Percentiles rank a stretch among this genome's conserved stretches.
Conservation (phyloP, 2,329 filamentous ascomycete species). For the Curvularia lunata region DNA sequence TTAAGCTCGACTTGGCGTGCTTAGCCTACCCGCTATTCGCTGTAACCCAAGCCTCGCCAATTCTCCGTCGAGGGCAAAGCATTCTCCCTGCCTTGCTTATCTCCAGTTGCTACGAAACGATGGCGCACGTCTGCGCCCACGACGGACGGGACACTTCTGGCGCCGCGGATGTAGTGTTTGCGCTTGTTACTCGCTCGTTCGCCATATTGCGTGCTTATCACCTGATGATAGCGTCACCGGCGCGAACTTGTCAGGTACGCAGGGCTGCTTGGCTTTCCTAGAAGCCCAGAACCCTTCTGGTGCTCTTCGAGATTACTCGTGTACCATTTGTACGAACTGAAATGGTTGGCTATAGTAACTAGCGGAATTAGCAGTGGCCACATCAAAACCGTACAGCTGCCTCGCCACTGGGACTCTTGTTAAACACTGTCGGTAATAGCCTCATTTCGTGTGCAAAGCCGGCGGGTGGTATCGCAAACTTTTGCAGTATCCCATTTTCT, state of each 20-base stretch:
- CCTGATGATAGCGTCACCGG: neutral
- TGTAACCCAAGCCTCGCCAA: conserved; percentile 15
- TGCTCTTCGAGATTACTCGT: neutral
- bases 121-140: neutral
- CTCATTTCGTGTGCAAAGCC: neutral
- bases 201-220: conserved; percentile 12
- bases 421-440: neutral
- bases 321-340: too few species aligned
- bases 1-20: conserved; percentile 18
- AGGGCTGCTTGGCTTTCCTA: neutral
- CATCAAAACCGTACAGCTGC: neutral
- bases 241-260: neutral
- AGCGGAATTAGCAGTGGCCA: too few species aligned
- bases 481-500: neutral
- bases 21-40: conserved; percentile 9
- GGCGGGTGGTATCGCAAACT: neutral
- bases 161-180: neutral
- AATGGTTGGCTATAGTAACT: too few species aligned
- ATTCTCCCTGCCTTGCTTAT: conserved; percentile 6
- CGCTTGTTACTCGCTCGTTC: neutral
- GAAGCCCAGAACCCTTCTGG: neutral
- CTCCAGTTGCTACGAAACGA: neutral
- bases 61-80: neutral
- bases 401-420: neutral
- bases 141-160: neutral